A percentile compares a stretch with the other conserved stretches of the same genome.
Conservation (phyloP, 2,329 filamentous ascomycete species). For the Nemania sp. region DNA sequence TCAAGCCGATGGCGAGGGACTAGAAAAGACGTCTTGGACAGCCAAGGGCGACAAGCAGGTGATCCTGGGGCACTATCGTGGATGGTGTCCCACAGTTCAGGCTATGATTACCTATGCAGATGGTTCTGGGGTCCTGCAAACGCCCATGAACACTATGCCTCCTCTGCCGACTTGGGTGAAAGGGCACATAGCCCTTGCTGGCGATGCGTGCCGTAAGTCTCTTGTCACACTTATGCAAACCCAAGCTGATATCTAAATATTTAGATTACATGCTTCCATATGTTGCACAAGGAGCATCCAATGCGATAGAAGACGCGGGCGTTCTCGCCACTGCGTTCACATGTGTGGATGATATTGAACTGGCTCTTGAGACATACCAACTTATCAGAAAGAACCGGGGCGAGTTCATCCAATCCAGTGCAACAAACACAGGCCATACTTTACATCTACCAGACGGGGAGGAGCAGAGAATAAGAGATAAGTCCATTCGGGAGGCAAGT, state of each 20-base stretch:
- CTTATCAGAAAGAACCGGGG: constrained; percentile 27
- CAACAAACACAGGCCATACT: constrained; percentile 16
- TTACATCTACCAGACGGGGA: constrained; percentile 30
- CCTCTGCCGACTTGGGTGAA: constrained; percentile 64
- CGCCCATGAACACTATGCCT: constrained; percentile 65
- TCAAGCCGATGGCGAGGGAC: constrained; percentile 57
- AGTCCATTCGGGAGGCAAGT: constrained; percentile 20
- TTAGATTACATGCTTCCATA: constrained; percentile 66
- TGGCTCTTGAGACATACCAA: constrained; percentile 31
- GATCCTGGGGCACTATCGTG: constrained; percentile 60
- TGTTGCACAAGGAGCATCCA: constrained; percentile 65
- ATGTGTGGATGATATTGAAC: constrained; percentile 26
- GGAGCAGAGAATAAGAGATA: constrained; percentile 27
- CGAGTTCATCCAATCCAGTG: constrained; percentile 28
- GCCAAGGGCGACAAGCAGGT: constrained; percentile 62
- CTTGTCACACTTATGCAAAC: not conserved
- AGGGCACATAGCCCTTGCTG: constrained; percentile 20
- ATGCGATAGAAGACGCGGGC: constrained; percentile 61
- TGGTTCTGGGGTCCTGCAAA: constrained; percentile 61
- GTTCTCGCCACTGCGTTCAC: constrained; percentile 30
- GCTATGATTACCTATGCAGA: constrained; percentile 11
- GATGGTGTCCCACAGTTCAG: constrained; percentile 19
- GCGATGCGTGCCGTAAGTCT: constrained; percentile 27
- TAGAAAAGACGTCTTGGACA: constrained; percentile 60
- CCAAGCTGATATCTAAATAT: constrained; percentile 61